Evolutionary conservation across 2,329 filamentous ascomycete genomes (phyloP).

Genomic region (Ophiostoma perfectum): DNA sequence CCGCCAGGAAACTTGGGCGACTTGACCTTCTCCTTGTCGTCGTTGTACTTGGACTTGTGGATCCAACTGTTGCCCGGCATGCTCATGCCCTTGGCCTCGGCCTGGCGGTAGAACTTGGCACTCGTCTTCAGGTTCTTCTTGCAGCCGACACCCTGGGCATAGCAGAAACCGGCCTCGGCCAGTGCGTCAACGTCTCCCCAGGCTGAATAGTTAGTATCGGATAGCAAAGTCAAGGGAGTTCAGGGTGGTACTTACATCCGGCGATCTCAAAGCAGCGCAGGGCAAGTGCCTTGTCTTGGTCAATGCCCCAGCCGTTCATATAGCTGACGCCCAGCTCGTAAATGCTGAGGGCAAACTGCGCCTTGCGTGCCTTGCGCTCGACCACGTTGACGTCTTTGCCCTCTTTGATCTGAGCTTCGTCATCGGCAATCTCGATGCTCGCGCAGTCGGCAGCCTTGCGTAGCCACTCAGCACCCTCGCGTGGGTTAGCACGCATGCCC

Average conservation of each 20-base stretch:
- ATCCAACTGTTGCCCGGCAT: slow-evolving; percentile 99
- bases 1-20: slow-evolving; percentile 29
- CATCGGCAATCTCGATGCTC: slow-evolving; percentile 74
- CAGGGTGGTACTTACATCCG: slow-evolving; percentile 54
- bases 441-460: slow-evolving; percentile 83
- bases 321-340: slow-evolving; percentile 96
- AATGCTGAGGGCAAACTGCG: slow-evolving; percentile 90
- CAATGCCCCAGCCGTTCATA: slow-evolving; percentile 96
- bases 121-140: slow-evolving; percentile 96
- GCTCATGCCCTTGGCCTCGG: slow-evolving; percentile 87
- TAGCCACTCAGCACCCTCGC: slow-evolving; percentile 86
- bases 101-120: slow-evolving; percentile 81
- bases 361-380: slow-evolving; percentile 77
- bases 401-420: slow-evolving; percentile 62
- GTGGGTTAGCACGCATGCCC: slow-evolving; percentile 91
- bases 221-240: background rate
- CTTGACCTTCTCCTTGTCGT: slow-evolving; percentile 47
- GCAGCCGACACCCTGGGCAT: slow-evolving; percentile 85
- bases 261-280: slow-evolving; percentile 95
- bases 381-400: slow-evolving; percentile 57
- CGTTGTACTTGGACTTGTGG: slow-evolving; percentile 89
- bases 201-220: slow-evolving; percentile 38
- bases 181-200: slow-evolving; percentile 96
- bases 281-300: slow-evolving; percentile 83
- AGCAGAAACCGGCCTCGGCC: slow-evolving; percentile 92